These are phyloP conservation scores for Talaromyces islandicus DNA, from an alignment of 2,329 filamentous ascomycete genomes.

Conservation along the genomic window DNA sequence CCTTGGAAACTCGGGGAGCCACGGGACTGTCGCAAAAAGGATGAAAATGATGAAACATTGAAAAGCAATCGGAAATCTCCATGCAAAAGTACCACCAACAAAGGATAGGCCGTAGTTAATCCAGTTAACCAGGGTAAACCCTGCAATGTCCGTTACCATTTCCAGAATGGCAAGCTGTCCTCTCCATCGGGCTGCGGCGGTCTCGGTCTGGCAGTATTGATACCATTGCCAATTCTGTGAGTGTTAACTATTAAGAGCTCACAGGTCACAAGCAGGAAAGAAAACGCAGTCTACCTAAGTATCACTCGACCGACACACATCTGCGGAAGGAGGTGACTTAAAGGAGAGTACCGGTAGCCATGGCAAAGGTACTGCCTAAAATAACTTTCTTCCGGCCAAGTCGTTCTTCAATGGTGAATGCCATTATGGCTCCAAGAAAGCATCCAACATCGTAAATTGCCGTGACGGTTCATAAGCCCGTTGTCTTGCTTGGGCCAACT, in stretches of 20 bases:
- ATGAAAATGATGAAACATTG: conserved; percentile 44
- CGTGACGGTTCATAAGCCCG: conserved; percentile 41
- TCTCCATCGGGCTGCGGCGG: conserved; percentile 40
- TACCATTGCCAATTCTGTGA: conserved; percentile 41
- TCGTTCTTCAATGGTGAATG: conserved; percentile 38
- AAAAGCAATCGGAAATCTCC: conserved; percentile 44
- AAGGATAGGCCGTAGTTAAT: conserved; percentile 49
- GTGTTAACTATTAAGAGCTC: background rate
- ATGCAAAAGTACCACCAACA: conserved; percentile 34
- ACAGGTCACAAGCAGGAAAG: background rate
- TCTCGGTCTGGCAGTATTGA: conserved; percentile 48
- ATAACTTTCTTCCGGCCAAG: conserved; percentile 44
- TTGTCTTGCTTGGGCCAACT: conserved; percentile 24
- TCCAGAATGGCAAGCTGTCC: conserved; percentile 44
- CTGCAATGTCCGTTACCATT: conserved; percentile 47
- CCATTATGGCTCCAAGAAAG: conserved; percentile 49
- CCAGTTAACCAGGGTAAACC: conserved; percentile 48
- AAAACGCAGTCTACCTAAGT: conserved; percentile 21
- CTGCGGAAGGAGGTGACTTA: conserved; percentile 39
- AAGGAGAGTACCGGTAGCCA: conserved; percentile 44
- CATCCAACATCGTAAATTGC: conserved; percentile 56
- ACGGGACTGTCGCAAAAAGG: background rate
- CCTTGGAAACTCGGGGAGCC: background rate
- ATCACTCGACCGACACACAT: conserved; percentile 48
- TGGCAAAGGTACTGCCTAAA: conserved; percentile 42